These are phyloP conservation scores for Chenopodium berlandieri DNA, from an alignment of 148 eudicot genomes.

Conservation along the genomic window DNA sequence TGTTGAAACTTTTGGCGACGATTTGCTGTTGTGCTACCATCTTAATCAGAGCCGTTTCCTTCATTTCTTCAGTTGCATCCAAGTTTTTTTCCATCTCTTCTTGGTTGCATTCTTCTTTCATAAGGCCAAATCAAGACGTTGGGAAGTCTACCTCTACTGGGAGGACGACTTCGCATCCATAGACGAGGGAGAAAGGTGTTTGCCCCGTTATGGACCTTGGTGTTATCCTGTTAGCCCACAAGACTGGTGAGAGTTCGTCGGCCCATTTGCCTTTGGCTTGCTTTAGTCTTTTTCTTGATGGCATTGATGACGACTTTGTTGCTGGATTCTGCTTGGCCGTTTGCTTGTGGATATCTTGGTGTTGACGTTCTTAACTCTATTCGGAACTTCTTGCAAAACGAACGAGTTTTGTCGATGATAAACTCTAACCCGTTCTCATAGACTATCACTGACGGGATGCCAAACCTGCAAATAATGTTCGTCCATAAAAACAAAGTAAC, in stretches of 20 bases:
- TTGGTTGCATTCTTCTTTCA: no score
- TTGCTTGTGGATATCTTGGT: background rate
- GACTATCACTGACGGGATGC: no score
- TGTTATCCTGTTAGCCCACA: background rate
- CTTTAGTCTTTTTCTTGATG: no score
- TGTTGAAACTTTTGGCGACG: no score
- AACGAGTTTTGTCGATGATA: background rate
- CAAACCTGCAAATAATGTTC: background rate
- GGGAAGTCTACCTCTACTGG: background rate
- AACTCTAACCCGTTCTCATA: no score
- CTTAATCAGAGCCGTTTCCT: rapidly evolving
- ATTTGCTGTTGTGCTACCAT: no score
- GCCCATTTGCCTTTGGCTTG: background rate
- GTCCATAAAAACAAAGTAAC: background rate
- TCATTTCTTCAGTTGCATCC: no score
- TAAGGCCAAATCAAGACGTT: background rate
- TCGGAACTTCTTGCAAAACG: background rate
- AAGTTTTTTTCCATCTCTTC: no score
- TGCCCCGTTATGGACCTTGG: background rate
- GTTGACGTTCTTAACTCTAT: background rate
- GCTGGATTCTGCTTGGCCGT: no score
- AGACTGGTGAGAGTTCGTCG: background rate
- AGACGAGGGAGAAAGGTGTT: background rate
- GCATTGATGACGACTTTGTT: no score
- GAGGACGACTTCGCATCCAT: background rate